Percentiles rank a stretch among this genome's conserved stretches.
These are phyloP conservation scores for Aspergillus vadensis DNA, from an alignment of 2,329 filamentous ascomycete genomes.

Conservation along the genomic window DNA sequence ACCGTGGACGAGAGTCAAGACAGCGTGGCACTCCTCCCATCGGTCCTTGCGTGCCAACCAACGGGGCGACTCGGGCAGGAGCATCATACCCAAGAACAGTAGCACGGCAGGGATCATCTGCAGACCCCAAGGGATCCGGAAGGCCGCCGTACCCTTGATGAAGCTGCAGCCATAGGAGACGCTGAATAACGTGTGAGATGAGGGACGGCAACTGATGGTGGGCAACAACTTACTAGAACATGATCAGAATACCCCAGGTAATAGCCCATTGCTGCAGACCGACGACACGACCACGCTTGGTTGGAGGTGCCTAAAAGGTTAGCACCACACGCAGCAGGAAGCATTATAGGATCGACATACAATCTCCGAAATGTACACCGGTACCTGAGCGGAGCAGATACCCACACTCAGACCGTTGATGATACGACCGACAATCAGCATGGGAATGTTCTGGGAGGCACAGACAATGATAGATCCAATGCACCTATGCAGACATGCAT, in stretches of 20 bases:
- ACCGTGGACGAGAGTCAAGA: constrained; percentile 61
- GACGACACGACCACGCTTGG: constrained; percentile 63
- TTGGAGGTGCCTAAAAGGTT: constrained; percentile 54
- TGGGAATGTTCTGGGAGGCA: constrained; percentile 65
- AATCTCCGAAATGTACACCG: constrained; percentile 70
- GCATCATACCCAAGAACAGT: constrained; percentile 57
- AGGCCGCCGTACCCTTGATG: constrained; percentile 60
- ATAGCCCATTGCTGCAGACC: constrained; percentile 75
- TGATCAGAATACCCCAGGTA: constrained; percentile 69
- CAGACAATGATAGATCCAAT: constrained; percentile 63
- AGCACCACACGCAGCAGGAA: constrained; percentile 59
- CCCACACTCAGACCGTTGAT: constrained; percentile 74
- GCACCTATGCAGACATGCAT: constrained; percentile 37
- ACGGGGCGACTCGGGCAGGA: constrained; percentile 60
- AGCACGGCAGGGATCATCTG: constrained; percentile 65
- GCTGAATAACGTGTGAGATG: constrained; percentile 20
- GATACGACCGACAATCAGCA: constrained; percentile 71
- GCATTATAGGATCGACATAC: constrained; percentile 44
- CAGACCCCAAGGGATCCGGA: constrained; percentile 67
- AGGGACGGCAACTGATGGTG: constrained; percentile 28
- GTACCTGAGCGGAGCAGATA: constrained; percentile 71
- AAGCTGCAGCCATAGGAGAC: constrained; percentile 64
- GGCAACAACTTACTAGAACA: constrained; percentile 65
- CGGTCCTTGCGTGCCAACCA: constrained; percentile 65
- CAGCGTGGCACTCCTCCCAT: constrained; percentile 55